Evolutionary conservation across 805 yeast genomes (phyloP), one percentile per base, ranked within the genome.

Genomic region (Pichia californica): DNA sequence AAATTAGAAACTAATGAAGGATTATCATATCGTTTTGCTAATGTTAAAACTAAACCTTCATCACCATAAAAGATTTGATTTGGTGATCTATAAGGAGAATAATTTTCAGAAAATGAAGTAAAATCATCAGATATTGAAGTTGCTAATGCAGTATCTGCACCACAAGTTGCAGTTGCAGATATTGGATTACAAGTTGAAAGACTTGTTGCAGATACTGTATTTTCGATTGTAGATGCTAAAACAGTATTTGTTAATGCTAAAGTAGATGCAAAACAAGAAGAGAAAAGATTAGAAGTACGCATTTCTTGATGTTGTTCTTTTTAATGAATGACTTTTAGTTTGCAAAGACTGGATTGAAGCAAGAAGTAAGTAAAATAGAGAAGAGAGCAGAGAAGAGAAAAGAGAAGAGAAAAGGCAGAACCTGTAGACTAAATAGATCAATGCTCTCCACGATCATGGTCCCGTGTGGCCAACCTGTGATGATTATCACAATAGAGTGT

Each of bases 1-100:
- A 83, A 87, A 49, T 81, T 74, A 5, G 95, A 86, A 52, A 71
- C 73, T 43, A 88, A 64, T 6, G 88, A 74, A 4, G 96, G 96
- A 57, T 85, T 83, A 58, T 87, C 93, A 46, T 69, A 80, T 52
- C 81, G 69, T 51, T 80, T 68, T 2, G 73, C 68, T 32, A 89
- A 60, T 1, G 82, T 73, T 52, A 89, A 61, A 31, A 64, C 56
- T 11, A 81, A 63, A n/a, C 97, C 97, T 23, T 74, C 73, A 7
- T 65, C 68, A 8, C 67, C 51, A 52, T 70, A 70, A 40, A 69
- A 72, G 4, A 76, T 59, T 46, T 74, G 57, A 23, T 67, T 59
- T 19, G 77, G 74, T 9, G 71, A 67, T 27, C 70, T 61, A 40
- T 65, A 64, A 9, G 63, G 55, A 55, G 77, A 77, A 53, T 69